Evolutionary conservation across 164 flowering plant species (phyloP).

Genomic region (Akebia trifoliata): DNA sequence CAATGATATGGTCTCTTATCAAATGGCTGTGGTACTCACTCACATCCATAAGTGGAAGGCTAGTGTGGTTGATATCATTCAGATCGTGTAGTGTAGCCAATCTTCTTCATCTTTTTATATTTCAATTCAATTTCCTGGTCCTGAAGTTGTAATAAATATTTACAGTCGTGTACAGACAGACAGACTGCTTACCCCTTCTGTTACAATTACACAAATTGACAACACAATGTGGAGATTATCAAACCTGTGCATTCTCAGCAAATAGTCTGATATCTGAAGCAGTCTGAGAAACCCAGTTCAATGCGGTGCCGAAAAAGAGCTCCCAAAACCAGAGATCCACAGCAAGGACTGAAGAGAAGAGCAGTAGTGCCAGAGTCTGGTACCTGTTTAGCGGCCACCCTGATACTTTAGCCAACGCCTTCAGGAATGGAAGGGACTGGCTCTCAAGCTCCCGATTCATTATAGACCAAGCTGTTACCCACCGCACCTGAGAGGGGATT

Average conservation of each 20-base stretch:
- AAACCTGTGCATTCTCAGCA: constrained; percentile 23
- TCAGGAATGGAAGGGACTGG: constrained; percentile 63
- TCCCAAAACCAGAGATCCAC: constrained; percentile 98
- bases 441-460: constrained; percentile 41
- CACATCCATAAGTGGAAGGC: too few relatives aligned
- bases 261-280: constrained; percentile 39
- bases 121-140: too few relatives aligned
- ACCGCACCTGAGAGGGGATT: constrained; percentile 60
- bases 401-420: constrained; percentile 53
- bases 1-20: too few relatives aligned
- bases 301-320: constrained; percentile 63
- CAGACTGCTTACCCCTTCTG: too few relatives aligned
- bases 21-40: too few relatives aligned
- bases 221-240: neutral
- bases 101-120: too few relatives aligned
- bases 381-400: constrained; percentile 95
- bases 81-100: too few relatives aligned
- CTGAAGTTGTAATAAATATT: too few relatives aligned
- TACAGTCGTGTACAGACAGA: too few relatives aligned
- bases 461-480: constrained; percentile 98
- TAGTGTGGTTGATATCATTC: too few relatives aligned
- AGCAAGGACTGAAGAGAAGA: constrained; percentile 77
- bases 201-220: neutral
- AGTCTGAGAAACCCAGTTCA: constrained; percentile 47
- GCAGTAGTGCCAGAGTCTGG: constrained; percentile 78